Evolutionary conservation across 2,329 filamentous ascomycete species (phyloP).

Genomic region (Metarhizium rileyi): DNA sequence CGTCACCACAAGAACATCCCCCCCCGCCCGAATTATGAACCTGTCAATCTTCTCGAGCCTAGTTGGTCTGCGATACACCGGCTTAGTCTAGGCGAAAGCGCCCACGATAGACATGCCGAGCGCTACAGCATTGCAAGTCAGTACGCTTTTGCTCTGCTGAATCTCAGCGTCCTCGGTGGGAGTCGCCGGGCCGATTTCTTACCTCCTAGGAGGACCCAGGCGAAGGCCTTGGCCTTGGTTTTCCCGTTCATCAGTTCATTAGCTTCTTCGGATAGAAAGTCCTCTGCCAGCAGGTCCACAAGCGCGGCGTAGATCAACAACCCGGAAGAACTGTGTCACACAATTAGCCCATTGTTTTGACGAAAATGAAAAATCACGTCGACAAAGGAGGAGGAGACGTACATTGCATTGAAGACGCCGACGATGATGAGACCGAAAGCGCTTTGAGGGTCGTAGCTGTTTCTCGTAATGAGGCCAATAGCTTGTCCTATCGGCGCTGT

Average conservation of each 20-base stretch:
- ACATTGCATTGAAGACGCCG: conserved; percentile 57
- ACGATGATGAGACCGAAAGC: conserved; percentile 56
- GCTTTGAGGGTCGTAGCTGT: conserved; percentile 51
- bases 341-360: not conserved
- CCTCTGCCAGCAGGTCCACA: conserved; percentile 54
- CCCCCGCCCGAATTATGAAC: too few species aligned
- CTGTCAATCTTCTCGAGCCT: too few species aligned
- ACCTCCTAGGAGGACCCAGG: conserved; percentile 42
- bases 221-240: conserved; percentile 44
- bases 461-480: conserved; percentile 47
- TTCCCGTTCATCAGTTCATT: conserved; percentile 38
- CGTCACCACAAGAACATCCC: too few species aligned
- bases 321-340: conserved; percentile 44
- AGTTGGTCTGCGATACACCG: too few species aligned
- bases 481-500: conserved; percentile 57
- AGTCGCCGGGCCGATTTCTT: conserved; percentile 10
- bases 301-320: conserved; percentile 52
- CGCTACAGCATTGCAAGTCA: not conserved
- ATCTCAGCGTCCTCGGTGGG: not conserved
- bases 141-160: not conserved
- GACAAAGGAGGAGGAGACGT: conserved; percentile 21
- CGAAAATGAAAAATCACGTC: not conserved
- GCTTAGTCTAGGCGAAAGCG: not conserved
- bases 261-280: conserved; percentile 53
- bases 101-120: conserved; percentile 3